Conservation (phyloP, 1,284 basidiomycete species). For the Cystobasidiaceae sp. region DNA sequence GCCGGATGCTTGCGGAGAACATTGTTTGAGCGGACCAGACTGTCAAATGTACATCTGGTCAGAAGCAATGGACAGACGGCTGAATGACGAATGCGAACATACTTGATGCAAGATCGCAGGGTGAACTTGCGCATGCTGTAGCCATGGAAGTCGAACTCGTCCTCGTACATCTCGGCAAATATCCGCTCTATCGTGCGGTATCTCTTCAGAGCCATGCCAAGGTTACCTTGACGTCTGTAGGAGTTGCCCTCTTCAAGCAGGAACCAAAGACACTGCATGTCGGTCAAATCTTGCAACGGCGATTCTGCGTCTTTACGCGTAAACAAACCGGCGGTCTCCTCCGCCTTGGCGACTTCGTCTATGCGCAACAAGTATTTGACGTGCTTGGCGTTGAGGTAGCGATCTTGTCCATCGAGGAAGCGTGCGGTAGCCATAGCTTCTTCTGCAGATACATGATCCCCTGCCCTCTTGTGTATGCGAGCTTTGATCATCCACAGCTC, state of each 20-base stretch:
- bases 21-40: conserved; percentile 79
- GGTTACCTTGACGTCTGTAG: conserved; percentile 60
- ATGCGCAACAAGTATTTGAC: conserved; percentile 87
- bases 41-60: conserved; percentile 43
- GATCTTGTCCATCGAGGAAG: conserved; percentile 84
- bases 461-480: conserved; percentile 78
- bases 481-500: conserved; percentile 83
- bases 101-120: conserved; percentile 78
- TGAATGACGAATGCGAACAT: conserved; percentile 36
- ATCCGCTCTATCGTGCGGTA: conserved; percentile 71
- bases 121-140: conserved; percentile 90
- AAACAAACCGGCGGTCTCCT: conserved; percentile 69
- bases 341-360: conserved; percentile 69
- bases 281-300: conserved; percentile 76
- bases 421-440: conserved; percentile 75
- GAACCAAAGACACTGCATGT: conserved; percentile 93
- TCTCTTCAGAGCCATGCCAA: conserved; percentile 80
- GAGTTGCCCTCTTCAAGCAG: conserved; percentile 76
- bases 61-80: conserved; percentile 6
- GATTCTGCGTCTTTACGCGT: conserved; percentile 85
- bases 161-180: conserved; percentile 85
- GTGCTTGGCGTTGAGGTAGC: conserved; percentile 90
- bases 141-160: conserved; percentile 97
- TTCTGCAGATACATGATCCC: conserved; percentile 72
- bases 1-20: conserved; percentile 65